Percentiles rank a stretch among this genome's conserved stretches.
phyloP scores from a whole-genome alignment of 768 basidiomycete species.

The Glaciozyma antarctica region DNA sequence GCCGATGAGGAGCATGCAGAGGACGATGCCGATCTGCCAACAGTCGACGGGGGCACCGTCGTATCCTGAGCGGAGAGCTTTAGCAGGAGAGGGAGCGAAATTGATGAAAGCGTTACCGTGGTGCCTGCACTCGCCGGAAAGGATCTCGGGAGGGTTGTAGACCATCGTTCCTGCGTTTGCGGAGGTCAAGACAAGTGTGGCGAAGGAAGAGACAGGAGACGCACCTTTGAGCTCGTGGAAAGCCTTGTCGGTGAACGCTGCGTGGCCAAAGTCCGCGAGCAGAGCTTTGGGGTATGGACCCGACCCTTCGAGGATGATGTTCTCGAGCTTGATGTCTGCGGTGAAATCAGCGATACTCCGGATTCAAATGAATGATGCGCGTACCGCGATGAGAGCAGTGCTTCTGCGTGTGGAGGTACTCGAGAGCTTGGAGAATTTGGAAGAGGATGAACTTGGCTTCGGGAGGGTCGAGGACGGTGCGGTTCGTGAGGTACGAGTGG shows the following conservation, averaged over 20 bases:
- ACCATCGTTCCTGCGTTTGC: constrained; percentile 7
- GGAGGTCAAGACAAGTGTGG: no score
- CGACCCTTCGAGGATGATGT: constrained; percentile 7
- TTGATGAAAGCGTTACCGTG: not conserved
- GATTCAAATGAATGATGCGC: no score
- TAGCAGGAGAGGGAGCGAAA: not conserved
- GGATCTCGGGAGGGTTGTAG: constrained; percentile 18
- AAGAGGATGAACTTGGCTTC: constrained; percentile 4
- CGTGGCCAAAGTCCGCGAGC: constrained; percentile 20
- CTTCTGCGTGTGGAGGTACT: constrained; percentile 17
- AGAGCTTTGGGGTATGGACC: constrained; percentile 8
- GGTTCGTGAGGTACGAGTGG: constrained; percentile 23
- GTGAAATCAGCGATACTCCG: no score
- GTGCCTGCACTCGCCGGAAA: constrained; percentile 1
- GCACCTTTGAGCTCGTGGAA: constrained; percentile 7
- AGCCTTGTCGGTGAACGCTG: not conserved
- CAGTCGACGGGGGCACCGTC: constrained; percentile 6
- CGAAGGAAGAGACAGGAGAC: not conserved
- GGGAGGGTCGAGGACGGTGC: constrained; percentile 9
- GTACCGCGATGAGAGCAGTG: constrained; percentile 18
- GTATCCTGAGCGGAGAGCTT: not conserved
- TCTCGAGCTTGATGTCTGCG: constrained; percentile 13
- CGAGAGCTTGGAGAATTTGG: constrained; percentile 20
- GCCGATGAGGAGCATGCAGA: constrained; percentile 9
- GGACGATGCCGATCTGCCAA: constrained; percentile 6